Percentiles rank a stretch among this genome's conserved stretches.
phyloP scores from a whole-genome alignment of 1,284 basidiomycete genomes.

The Malassezia equina region DNA sequence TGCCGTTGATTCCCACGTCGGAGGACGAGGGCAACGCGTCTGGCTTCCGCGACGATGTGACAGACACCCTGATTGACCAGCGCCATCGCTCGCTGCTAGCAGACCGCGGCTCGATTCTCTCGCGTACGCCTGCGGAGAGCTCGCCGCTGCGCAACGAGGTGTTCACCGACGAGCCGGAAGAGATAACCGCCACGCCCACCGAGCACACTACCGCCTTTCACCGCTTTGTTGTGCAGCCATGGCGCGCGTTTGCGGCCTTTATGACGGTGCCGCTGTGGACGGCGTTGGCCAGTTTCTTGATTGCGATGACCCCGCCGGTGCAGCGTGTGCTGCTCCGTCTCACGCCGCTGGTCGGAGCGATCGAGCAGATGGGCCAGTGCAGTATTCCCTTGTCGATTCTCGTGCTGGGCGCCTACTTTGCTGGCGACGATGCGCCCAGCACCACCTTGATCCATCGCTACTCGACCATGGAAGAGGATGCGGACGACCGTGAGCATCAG shows the following conservation, averaged over 20 bases:
- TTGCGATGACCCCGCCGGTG: constrained; percentile 66
- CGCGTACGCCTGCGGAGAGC: neutral
- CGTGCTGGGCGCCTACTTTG: constrained; percentile 82
- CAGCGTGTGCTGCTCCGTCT: constrained; percentile 45
- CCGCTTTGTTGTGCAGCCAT: constrained; percentile 12
- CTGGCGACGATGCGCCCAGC: neutral
- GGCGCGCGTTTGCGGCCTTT: constrained; percentile 59
- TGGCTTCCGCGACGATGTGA: constrained; percentile 14
- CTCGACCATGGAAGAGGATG: neutral
- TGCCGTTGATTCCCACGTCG: neutral
- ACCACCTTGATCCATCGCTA: neutral
- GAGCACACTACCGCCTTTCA: neutral
- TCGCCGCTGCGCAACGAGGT: neutral
- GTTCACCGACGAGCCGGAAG: constrained; percentile 1
- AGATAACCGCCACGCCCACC: neutral
- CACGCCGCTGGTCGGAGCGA: constrained; percentile 49
- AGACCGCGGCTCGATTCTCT: neutral
- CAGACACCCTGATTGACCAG: constrained; percentile 10
- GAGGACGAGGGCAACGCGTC: neutral
- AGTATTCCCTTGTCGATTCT: constrained; percentile 72
- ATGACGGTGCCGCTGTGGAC: constrained; percentile 61
- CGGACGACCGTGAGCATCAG: neutral
- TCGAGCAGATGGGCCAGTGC: constrained; percentile 49
- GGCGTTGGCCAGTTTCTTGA: constrained; percentile 65
- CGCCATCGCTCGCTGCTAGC: constrained; percentile 6